Base-by-base conservation (phyloP, 495 filamentous ascomycete species). In the Talaromyces borbonicus region DNA sequence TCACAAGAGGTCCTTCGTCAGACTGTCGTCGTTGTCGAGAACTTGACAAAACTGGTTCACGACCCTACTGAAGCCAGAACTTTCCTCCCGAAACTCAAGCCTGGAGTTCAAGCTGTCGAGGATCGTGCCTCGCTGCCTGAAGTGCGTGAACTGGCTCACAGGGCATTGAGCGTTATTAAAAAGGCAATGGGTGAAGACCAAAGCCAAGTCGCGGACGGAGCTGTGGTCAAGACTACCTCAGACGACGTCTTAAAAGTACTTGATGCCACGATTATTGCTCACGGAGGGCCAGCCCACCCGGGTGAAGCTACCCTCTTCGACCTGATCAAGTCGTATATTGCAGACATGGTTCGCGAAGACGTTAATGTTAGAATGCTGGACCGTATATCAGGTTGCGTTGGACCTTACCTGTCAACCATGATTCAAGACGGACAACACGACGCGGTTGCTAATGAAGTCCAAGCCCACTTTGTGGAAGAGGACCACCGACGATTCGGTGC, bases 11-110 rank as follows among this genome's bases (percentile, higher is more conserved):
- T 96, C 2, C 72, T 97, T 25, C 83, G 92, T 26, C 93, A 96
- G 60, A 94, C 90, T 3, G 88, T 93, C 16, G 86, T 97, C 14
- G 94, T 99, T n/a, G 87, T 93, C 23, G 92, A 99, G 69, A 99
- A 99, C 63, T 66, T 99, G 68, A 99, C 92, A 38, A 99, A 95
- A 72, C 76, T 99, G 22, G 92, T 99, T 20, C 92, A 99, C 63
- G 93, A 99, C 59, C 92, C 92, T 5, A 78, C 95, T 25, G 92
- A 99, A 68, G 92, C 92, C 15, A 78, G 93, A 33, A 86, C 88
- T 50, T 99, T 99, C 75, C 71, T 99, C 55, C 92, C 92, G 36
- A 95, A 94, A 63, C 80, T 99, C 32, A 85, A 85, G 60, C 92
- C 92, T 31, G 92, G 92, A 77, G 79, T 99, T 14, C 87, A 95